A percentile compares a stretch with the other conserved stretches of the same genome.
These are phyloP conservation scores for Phytophthora citrophthora DNA, from an alignment of 352 stramenopile species.

Conservation along the genomic window DNA sequence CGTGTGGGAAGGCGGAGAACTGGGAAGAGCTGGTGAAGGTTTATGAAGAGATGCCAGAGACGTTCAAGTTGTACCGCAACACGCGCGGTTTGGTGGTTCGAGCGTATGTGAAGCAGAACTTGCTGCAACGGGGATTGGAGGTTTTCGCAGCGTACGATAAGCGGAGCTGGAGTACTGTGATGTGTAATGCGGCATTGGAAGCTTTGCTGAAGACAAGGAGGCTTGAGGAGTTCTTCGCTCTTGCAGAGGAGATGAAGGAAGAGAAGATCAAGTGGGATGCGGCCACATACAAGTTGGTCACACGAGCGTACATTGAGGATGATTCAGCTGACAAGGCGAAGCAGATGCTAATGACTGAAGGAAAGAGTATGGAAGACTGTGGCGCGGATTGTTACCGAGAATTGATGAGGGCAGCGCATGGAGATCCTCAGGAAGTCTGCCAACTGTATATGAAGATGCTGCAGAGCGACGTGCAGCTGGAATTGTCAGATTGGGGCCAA, in stretches of 20 bases:
- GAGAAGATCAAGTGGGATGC: neutral
- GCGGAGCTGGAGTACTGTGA: neutral
- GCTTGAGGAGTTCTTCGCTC: neutral
- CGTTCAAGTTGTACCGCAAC: neutral
- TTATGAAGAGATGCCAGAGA: neutral
- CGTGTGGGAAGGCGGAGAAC: neutral
- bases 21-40: neutral
- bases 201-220: neutral
- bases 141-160: neutral
- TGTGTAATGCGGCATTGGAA: neutral
- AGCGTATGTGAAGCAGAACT: neutral
- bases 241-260: constrained; percentile 1
- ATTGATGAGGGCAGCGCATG: neutral
- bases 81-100: neutral
- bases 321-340: neutral
- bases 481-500: neutral
- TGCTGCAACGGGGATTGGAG: neutral
- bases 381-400: neutral
- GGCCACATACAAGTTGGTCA: neutral
- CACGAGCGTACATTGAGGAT: neutral
- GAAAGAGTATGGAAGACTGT: neutral
- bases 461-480: neutral
- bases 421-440: neutral
- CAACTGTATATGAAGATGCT: neutral
- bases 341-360: neutral